These are phyloP conservation scores for Endoconidiophora polonica DNA, from an alignment of 2,329 filamentous ascomycete species.

Conservation along the genomic window DNA sequence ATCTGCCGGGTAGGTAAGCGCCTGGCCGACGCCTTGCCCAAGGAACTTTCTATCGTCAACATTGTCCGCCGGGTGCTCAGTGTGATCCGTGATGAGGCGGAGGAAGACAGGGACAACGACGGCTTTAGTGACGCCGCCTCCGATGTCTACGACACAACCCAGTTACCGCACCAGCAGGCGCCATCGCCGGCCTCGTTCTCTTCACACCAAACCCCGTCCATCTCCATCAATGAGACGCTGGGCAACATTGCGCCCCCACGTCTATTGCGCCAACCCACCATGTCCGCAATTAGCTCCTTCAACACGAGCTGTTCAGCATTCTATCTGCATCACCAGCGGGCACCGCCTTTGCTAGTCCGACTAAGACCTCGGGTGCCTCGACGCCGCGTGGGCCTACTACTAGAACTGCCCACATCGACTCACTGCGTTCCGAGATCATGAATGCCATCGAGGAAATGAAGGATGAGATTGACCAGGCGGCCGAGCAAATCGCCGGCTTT, in stretches of 20 bases:
- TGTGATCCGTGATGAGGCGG: conserved; percentile 78
- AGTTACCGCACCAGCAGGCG: conserved; percentile 16
- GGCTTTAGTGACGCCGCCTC: conserved; percentile 36
- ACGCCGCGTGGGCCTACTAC: conserved; percentile 28
- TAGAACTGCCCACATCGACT: conserved; percentile 29
- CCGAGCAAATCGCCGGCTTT: conserved; percentile 79
- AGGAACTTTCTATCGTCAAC: conserved; percentile 85
- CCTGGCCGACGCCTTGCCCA: conserved; percentile 68
- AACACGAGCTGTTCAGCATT: conserved; percentile 71
- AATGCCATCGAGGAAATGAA: conserved; percentile 91
- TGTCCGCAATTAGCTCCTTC: conserved; percentile 47
- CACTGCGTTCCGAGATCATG: conserved; percentile 78
- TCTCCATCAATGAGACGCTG: conserved; percentile 14
- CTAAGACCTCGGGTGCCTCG: conserved; percentile 31
- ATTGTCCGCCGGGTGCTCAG: conserved; percentile 81
- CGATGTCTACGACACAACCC: conserved; percentile 25
- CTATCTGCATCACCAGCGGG: conserved; percentile 41
- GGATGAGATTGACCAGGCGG: conserved; percentile 83
- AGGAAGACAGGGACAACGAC: conserved; percentile 54
- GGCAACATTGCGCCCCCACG: conserved; percentile 11
- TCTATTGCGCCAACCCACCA: conserved; percentile 20
- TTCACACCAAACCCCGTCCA: conserved; percentile 13
- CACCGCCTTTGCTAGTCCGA: conserved; percentile 38
- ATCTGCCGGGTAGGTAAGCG: conserved; percentile 65
- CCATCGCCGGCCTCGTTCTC: conserved; percentile 20